These are phyloP conservation scores for Clathrospora elynae DNA, from an alignment of 2,329 filamentous ascomycete genomes.

Conservation along the genomic window DNA sequence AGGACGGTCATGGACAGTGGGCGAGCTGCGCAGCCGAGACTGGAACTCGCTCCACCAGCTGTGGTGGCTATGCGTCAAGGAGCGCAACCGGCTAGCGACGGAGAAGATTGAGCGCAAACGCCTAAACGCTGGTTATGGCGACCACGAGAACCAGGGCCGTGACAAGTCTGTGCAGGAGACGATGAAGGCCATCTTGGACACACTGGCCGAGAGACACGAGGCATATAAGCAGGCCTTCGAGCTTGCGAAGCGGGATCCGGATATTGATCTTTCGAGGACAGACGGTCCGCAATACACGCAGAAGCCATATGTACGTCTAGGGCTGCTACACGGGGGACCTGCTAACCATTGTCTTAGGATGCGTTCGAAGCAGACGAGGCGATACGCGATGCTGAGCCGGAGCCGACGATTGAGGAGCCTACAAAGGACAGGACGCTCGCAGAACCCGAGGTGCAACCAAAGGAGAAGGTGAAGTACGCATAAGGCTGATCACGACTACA, in stretches of 20 bases:
- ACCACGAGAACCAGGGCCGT: conserved; percentile 67
- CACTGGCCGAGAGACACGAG: conserved; percentile 85
- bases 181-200: conserved; percentile 81
- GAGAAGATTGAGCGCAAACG: conserved; percentile 70
- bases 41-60: conserved; percentile 92
- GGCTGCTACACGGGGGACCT: too few species aligned
- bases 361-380: conserved; percentile 25
- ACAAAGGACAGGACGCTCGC: conserved; percentile 5
- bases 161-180: conserved; percentile 73
- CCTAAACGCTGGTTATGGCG: conserved; percentile 73
- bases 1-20: conserved; percentile 80
- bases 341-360: too few species aligned
- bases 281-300: conserved; percentile 35
- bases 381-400: conserved; percentile 5
- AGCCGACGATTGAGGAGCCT: conserved; percentile 4
- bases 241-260: conserved; percentile 61
- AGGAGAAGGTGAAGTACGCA: conserved; percentile 20
- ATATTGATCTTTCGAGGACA: conserved; percentile 32
- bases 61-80: conserved; percentile 94
- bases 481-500: conserved; percentile 7
- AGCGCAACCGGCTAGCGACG: conserved; percentile 88
- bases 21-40: conserved; percentile 85
- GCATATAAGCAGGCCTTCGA: conserved; percentile 78
- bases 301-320: conserved; percentile 30
- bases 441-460: conserved; percentile 13